These are phyloP conservation scores for Clarireedia hainanense DNA, from an alignment of 2,329 filamentous ascomycete species.

Conservation along the genomic window DNA sequence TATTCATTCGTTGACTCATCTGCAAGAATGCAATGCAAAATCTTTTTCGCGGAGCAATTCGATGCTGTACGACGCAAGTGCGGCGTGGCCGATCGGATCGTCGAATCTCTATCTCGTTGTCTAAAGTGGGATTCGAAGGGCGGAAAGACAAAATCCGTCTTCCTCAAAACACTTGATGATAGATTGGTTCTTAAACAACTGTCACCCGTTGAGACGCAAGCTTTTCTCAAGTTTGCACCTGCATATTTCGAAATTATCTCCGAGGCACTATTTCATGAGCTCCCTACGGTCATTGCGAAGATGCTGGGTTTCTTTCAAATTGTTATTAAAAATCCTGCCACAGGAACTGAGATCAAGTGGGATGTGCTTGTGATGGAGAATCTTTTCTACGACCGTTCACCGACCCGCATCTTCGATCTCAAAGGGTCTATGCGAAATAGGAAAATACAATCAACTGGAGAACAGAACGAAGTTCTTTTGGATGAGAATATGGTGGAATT, in stretches of 20 bases:
- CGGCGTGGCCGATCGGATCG: slow-evolving; percentile 84
- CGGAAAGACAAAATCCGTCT: slow-evolving; percentile 95
- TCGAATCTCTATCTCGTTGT: slow-evolving; percentile 90
- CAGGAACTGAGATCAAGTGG: slow-evolving; percentile 88
- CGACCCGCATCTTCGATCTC: slow-evolving; percentile 86
- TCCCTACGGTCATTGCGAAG: slow-evolving; percentile 95
- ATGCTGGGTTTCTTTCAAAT: slow-evolving; percentile 99
- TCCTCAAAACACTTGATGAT: slow-evolving; percentile 92
- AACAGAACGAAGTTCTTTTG: slow-evolving; percentile 90
- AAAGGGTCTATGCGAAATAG: slow-evolving; percentile 99
- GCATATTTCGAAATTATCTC: slow-evolving; percentile 98
- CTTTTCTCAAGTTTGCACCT: slow-evolving; percentile 90
- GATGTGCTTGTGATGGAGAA: slow-evolving; percentile 97
- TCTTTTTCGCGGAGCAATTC: slow-evolving; percentile 97
- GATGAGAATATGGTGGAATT: slow-evolving; percentile 99
- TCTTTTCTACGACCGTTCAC: slow-evolving; percentile 88
- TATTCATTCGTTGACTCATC: slow-evolving; percentile 92
- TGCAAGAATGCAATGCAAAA: slow-evolving; percentile 96
- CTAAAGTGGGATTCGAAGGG: slow-evolving; percentile 98
- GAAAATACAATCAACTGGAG: slow-evolving; percentile 90
- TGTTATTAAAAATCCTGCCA: slow-evolving; percentile 88
- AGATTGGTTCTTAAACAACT: slow-evolving; percentile 75
- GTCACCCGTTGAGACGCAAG: slow-evolving; percentile 83
- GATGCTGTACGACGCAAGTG: slow-evolving; percentile 90
- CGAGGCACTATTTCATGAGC: slow-evolving; percentile 86